A percentile compares a stretch with the other conserved stretches of the same genome.
Evolutionary conservation across 768 basidiomycete species (phyloP).

Genomic region (Peribolospora baueri): DNA sequence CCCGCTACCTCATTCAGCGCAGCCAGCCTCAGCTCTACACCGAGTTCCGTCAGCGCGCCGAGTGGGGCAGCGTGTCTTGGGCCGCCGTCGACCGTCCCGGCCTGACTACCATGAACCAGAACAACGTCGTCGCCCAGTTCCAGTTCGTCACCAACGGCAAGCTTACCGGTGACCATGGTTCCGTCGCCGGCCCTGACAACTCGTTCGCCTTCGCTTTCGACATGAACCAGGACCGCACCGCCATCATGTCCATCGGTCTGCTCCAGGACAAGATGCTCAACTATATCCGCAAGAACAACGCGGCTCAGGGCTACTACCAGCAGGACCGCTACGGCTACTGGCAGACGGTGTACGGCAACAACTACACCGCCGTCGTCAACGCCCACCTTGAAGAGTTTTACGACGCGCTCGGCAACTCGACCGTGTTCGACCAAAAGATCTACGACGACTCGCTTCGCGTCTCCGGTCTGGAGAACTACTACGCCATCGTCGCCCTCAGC

Average conservation of each 20-base stretch:
- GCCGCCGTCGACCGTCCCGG: not conserved
- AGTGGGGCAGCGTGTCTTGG: constrained; percentile 3
- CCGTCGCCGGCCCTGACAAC: not conserved
- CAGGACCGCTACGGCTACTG: constrained; percentile 2
- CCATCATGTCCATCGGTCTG: constrained; percentile 4
- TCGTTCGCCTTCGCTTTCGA: not conserved
- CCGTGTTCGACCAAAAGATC: constrained; percentile 6
- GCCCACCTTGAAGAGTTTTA: constrained; percentile 3
- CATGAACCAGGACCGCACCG: not conserved
- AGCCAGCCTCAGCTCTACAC: not conserved
- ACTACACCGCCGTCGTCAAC: constrained; percentile 1
- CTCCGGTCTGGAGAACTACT: constrained; percentile 9
- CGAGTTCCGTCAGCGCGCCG: constrained; percentile 4
- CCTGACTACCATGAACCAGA: not conserved
- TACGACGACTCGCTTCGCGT: constrained; percentile 3
- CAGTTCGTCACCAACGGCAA: constrained; percentile 1
- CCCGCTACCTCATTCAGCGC: not conserved
- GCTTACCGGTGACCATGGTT: not conserved
- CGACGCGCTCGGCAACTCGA: not conserved
- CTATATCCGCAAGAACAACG: constrained; percentile 2
- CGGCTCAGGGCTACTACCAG: not conserved
- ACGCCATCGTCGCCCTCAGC: constrained; percentile 9
- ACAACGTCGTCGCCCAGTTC: not conserved
- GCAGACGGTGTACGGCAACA: not conserved
- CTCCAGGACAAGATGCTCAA: not conserved